Conservation (phyloP, 176 grass and related monocot genomes). For the Bothriochloa decipiens region DNA sequence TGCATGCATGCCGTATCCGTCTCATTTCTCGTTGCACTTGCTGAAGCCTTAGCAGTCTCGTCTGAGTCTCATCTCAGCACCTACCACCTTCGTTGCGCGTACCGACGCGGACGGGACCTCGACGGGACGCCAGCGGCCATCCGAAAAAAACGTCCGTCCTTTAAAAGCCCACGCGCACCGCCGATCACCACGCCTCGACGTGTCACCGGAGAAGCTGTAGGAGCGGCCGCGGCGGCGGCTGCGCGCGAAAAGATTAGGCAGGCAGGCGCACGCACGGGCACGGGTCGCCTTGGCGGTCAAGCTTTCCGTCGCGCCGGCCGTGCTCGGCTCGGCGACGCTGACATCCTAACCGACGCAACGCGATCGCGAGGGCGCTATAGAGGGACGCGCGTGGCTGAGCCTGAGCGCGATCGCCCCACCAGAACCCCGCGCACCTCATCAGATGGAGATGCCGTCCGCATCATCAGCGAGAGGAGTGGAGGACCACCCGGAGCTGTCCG, state of each 20-base stretch:
- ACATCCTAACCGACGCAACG: conserved; percentile 45
- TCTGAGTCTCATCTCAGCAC: too few species aligned
- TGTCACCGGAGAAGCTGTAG: not conserved
- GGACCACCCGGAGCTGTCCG: conserved; percentile 29
- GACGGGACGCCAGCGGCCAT: not conserved
- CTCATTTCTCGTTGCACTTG: conserved; percentile 30
- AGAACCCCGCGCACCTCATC: conserved; percentile 33
- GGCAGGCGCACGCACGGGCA: not conserved
- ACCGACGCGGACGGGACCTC: too few species aligned
- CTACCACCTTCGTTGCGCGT: not conserved
- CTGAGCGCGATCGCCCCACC: conserved; percentile 17
- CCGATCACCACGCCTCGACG: not conserved
- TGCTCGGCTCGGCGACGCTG: conserved; percentile 30
- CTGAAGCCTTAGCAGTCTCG: too few species aligned
- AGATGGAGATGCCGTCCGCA: conserved; percentile 16
- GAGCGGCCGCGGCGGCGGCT: not conserved
- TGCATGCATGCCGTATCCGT: not conserved
- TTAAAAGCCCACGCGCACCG: not conserved
- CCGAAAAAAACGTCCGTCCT: conserved; percentile 2
- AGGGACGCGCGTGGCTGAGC: not conserved
- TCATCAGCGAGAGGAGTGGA: not conserved
- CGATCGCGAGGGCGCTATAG: not conserved
- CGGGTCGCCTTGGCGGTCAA: conserved; percentile 8
- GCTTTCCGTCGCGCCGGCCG: conserved; percentile 3
- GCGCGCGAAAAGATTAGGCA: not conserved